These are phyloP conservation scores for Sarocladium kiliense DNA, from an alignment of 2,329 filamentous ascomycete genomes.

Conservation along the genomic window DNA sequence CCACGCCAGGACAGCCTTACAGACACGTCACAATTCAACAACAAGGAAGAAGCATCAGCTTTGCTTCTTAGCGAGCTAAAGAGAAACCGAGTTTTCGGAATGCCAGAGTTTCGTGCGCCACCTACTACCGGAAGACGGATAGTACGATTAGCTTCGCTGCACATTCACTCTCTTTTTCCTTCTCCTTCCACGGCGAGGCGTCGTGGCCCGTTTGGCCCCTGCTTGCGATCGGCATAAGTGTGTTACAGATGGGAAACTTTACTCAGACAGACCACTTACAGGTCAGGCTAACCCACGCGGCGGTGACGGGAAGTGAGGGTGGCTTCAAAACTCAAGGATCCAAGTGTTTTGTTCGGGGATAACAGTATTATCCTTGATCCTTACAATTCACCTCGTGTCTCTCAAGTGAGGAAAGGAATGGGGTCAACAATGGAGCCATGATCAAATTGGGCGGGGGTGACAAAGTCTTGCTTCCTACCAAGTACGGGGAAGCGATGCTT, in stretches of 20 bases:
- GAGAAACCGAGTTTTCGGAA: not conserved
- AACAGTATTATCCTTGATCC: too few species aligned
- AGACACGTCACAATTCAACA: too few species aligned
- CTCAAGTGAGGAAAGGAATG: too few species aligned
- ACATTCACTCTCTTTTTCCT: not conserved
- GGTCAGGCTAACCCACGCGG: not conserved
- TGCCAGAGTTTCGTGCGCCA: not conserved
- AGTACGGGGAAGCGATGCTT: too few species aligned
- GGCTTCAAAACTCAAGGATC: too few species aligned
- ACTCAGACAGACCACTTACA: too few species aligned
- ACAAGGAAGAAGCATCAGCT: not conserved
- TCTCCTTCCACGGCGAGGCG: not conserved
- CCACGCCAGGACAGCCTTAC: not conserved
- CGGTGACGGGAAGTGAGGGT: too few species aligned
- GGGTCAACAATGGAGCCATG: too few species aligned
- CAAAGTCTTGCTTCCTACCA: too few species aligned
- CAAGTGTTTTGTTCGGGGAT: too few species aligned
- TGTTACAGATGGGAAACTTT: not conserved
- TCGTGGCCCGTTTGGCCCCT: not conserved
- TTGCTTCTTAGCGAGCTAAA: not conserved
- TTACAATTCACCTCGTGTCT: too few species aligned
- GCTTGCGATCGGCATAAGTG: not conserved
- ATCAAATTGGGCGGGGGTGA: too few species aligned
- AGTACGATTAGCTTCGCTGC: not conserved
- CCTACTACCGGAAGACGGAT: not conserved